Evolutionary conservation across 129 eudicot genomes (phyloP), one percentile per base, ranked within the genome.

Genomic region (Flaveria brownii): DNA sequence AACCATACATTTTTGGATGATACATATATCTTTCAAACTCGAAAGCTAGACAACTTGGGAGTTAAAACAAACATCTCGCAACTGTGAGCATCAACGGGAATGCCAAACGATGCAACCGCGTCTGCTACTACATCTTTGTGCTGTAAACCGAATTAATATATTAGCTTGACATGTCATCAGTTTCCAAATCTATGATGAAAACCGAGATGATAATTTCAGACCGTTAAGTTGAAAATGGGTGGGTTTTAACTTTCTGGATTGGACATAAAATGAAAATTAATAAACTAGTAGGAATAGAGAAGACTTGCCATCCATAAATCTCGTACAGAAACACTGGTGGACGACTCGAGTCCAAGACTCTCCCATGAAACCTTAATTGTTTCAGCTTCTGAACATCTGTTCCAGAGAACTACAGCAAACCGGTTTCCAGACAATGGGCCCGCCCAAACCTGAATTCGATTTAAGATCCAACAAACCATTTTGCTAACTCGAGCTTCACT

Each of bases 231-330:
- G 14, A 30, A 71, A 30, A 36, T 11, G 36, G 76, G 28, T 11
- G 0, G 62, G 17, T 50, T 28, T 8, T n/a, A 55, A 18, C 17
- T 6, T 45, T 45, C 8, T 45, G 49, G 2, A 45, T 8, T 45
- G 49, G 49, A 2, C 10, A 9, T 45, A 45, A 45, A 45, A 45
- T 45, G 49, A 45, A 45, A 4, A 14, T 6, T 54, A n/a, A 61
- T n/a, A 33, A 16, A 50, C 20, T 26, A 50, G 69, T 15, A 11
- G 45, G 20, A 20, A 26, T 11, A 7, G 28, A 63, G 61, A 36
- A 13, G 49, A 45, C 83, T 75, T 77, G 91, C 99, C 95, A 85
- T 87, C 99, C 99, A 95, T 84, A 95, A 64, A 78, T 95, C 97
- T 82, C 92, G 81, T 39, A 95, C 82, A 14, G 96, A 89, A 68